phyloP scores from a whole-genome alignment of 2,329 filamentous ascomycete species.

The Phoma sp. region DNA sequence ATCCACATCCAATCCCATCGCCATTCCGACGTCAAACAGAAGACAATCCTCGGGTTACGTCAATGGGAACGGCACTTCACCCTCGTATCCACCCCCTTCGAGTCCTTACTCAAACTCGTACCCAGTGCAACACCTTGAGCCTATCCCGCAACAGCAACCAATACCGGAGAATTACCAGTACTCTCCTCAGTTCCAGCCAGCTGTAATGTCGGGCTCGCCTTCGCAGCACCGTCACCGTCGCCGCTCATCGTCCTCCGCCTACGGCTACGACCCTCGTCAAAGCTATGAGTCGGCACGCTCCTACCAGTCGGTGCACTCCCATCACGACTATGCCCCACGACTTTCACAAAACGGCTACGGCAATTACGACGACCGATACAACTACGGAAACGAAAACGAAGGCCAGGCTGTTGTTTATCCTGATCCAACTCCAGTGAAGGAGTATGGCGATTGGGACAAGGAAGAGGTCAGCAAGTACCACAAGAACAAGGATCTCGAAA shows the following conservation, averaged over 20 bases:
- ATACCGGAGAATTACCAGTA: constrained; percentile 3
- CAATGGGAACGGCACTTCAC: constrained; percentile 1
- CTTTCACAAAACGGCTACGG: neutral
- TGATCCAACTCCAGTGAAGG: neutral
- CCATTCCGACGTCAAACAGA: constrained; percentile 6
- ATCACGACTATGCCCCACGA: neutral
- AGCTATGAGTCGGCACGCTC: constrained; percentile 7
- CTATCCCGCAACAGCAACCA: constrained; percentile 19
- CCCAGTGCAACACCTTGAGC: constrained; percentile 9
- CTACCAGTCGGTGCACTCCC: constrained; percentile 4
- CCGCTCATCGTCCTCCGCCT: constrained; percentile 8
- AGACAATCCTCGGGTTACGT: constrained; percentile 1
- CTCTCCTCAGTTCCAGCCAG: neutral
- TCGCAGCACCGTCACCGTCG: constrained; percentile 1
- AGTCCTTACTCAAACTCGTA: constrained; percentile 3
- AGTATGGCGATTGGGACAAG: constrained; percentile 20
- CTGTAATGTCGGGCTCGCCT: neutral
- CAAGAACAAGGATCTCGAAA: constrained; percentile 27
- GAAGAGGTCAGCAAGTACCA: constrained; percentile 25
- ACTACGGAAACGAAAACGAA: neutral
- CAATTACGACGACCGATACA: neutral
- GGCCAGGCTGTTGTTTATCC: neutral
- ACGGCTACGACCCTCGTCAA: constrained; percentile 4
- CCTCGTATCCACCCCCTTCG: neutral
- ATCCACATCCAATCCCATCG: constrained; percentile 5